Evolutionary conservation across 192 early-diverging fungal species (phyloP).

Genomic region (Coemansia sp.): DNA sequence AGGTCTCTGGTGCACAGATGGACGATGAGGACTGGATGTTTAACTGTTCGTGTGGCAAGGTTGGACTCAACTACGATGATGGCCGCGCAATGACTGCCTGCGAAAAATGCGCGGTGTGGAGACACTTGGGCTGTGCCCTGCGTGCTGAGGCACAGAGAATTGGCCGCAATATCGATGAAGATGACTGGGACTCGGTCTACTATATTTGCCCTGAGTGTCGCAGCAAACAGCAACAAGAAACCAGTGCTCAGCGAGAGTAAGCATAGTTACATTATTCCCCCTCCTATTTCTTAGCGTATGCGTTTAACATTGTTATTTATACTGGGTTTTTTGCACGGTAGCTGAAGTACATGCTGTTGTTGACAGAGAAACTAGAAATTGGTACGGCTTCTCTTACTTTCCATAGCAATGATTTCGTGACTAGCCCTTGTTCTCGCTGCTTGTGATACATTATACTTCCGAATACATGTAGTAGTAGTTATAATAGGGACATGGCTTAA

Average conservation of each 20-base stretch:
- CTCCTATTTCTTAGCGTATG: not conserved
- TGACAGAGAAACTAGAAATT: too few species aligned
- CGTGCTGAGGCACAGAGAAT: slow-evolving; percentile 31
- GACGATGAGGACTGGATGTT: slow-evolving; percentile 45
- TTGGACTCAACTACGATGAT: slow-evolving; percentile 43
- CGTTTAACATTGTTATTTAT: not conserved
- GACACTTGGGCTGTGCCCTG: slow-evolving; percentile 40
- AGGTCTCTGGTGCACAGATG: not conserved
- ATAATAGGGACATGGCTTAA: too few species aligned
- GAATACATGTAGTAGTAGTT: too few species aligned
- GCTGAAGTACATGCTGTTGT: too few species aligned
- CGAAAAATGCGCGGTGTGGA: slow-evolving; percentile 36
- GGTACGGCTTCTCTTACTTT: too few species aligned
- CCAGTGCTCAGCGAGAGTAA: not conserved
- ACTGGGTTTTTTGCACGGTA: too few species aligned
- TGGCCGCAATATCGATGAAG: slow-evolving; percentile 32
- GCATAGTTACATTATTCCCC: not conserved
- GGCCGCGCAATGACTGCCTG: slow-evolving; percentile 49
- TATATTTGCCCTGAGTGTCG: slow-evolving; percentile 31
- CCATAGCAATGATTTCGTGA: too few species aligned
- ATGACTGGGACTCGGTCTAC: slow-evolving; percentile 36
- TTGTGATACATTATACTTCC: too few species aligned
- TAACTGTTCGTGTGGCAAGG: slow-evolving; percentile 33
- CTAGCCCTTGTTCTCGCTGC: too few species aligned
- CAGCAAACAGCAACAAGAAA: not conserved